Evolutionary conservation across 345 rosid species (phyloP), one percentile per base, ranked within the genome.

Genomic region (Aethionema arabicum): DNA sequence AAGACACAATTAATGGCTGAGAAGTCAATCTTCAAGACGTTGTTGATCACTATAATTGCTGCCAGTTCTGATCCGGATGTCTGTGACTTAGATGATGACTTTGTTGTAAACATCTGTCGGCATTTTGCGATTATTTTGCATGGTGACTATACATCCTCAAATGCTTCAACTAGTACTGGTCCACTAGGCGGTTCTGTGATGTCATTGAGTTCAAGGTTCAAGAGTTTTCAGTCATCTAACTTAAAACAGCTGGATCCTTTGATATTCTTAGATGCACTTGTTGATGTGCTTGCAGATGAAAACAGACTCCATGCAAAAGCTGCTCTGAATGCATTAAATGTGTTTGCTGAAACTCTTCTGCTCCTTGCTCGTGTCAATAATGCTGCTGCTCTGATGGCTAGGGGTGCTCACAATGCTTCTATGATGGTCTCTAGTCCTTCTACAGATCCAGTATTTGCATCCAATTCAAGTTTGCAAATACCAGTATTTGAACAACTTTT

Each of bases 361-460:
- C 77, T 93, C 55, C 97, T 93, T 74, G 96, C 99, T 73, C 90
- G 91, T 48, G 66, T 81, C 45, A 90, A 87, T 73, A 92, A 90
- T 82, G 79, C 90, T 73, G 99, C 87, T 66, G 67, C 72, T 11
- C 59, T 82, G 72, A 83, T 81, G 78, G 79, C 96, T 38, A 82
- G 90, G 77, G 90, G 84, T 63, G 95, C 91, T 68, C 93, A 89
- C 6, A 84, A 74, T 59, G 87, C 96, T 27, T 93, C 96, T 14
- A 89, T 92, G 95, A 87, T 82, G 63, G 96, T 87, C 70, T 92
- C 98, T 63, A 92, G 98, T 75, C 98, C 98, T 57, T 92, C 98
- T 58, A 87, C 85, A 83, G 82, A 84, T 84, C 97, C 99, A 47
- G 95, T 93, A 57, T 87, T 84, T 78, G 87, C 97, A 33, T 91